These are phyloP conservation scores for Lactarius sp. DNA, from an alignment of 768 basidiomycete species.

Conservation along the genomic window DNA sequence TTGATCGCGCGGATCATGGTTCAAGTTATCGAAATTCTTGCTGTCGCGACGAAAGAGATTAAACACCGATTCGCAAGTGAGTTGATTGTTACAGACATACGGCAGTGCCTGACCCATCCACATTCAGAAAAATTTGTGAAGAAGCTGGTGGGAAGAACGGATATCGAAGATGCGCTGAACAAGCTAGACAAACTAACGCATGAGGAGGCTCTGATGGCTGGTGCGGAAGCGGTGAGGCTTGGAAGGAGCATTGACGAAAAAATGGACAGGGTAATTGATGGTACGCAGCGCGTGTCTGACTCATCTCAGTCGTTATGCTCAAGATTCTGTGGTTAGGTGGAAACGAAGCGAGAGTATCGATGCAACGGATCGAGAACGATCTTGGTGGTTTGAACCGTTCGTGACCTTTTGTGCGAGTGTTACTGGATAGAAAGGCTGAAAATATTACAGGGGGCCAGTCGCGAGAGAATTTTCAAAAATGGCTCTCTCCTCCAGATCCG, in stretches of 20 bases:
- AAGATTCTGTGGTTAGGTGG: not conserved
- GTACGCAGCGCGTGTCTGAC: not conserved
- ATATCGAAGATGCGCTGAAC: not conserved
- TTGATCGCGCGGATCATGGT: not conserved
- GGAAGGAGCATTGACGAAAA: not conserved
- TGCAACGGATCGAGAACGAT: not conserved
- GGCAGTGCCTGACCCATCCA: not conserved
- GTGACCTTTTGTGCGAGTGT: not conserved
- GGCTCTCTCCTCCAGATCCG: not conserved
- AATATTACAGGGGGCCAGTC: not conserved
- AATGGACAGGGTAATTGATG: not conserved
- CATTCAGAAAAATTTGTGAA: not conserved
- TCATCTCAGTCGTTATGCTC: not conserved
- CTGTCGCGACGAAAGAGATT: not conserved
- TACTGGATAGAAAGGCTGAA: not conserved
- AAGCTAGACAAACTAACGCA: constrained; percentile 1
- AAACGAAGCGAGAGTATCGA: not conserved
- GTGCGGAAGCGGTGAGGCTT: not conserved
- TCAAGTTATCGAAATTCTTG: constrained; percentile 1
- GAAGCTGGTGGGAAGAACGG: not conserved
- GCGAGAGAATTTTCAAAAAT: not conserved
- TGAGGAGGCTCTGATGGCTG: not conserved
- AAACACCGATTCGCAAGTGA: not conserved
- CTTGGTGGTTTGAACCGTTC: not conserved
- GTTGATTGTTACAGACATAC: not conserved